Evolutionary conservation across 306 rosid species (phyloP).

Genomic region (Urtica urens): DNA sequence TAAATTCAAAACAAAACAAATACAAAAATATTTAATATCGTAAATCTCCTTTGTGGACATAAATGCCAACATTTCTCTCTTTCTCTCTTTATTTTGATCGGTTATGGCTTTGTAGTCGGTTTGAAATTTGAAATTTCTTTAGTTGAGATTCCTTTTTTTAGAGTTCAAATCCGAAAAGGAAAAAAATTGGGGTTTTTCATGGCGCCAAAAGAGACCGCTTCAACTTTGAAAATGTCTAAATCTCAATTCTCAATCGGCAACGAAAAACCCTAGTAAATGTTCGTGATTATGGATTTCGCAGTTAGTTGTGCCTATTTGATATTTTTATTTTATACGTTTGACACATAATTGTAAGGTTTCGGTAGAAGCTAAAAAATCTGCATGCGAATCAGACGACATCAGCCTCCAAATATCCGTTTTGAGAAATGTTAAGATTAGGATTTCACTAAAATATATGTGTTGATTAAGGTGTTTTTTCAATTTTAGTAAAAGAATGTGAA

Average conservation of each 20-base stretch:
- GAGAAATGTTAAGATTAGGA: conserved; percentile 30
- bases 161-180: background rate
- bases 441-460: no score
- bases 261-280: conserved; percentile 13
- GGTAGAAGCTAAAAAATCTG: conserved; percentile 38
- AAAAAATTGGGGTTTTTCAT: conserved; percentile 9
- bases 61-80: no score
- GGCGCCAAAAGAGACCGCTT: conserved; percentile 42
- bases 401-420: conserved; percentile 35
- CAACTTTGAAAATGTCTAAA: conserved; percentile 11
- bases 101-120: no score
- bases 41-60: no score
- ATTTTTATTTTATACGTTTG: conserved; percentile 1
- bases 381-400: conserved; percentile 33
- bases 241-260: conserved; percentile 52
- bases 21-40: no score
- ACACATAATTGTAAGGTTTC: conserved; percentile 55
- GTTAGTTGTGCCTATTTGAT: background rate
- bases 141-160: no score
- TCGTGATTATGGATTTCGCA: background rate
- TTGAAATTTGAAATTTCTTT: no score
- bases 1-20: no score
- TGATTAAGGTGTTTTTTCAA: no score
- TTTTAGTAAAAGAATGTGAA: no score
- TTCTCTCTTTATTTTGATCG: no score